Evolutionary conservation across 768 basidiomycete genomes (phyloP), one percentile per base, ranked within the genome.

Genomic region (Chlorophyllum brunneum): DNA sequence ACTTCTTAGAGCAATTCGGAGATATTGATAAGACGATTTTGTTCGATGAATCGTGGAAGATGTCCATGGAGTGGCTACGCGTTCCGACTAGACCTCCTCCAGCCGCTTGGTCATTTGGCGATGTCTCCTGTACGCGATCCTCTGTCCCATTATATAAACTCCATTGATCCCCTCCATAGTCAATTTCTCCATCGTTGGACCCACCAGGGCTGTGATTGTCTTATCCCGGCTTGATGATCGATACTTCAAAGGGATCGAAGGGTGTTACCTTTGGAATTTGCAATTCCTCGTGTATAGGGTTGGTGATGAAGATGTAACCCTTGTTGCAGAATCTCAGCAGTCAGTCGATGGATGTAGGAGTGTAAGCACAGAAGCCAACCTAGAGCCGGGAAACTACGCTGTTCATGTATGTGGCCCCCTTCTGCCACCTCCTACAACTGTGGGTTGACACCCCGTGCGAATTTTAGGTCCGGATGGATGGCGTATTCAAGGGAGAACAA

Each of bases 31-130:
- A 73, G 23, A 76, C 73, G 2, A 65, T 72, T 24, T 58, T 80
- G 16, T 78, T 80, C 52, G 75, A 79, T 54, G 63, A 67, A 5
- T 64, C 65, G 10, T 80, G 78, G 79, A 63, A 67, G 23, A 70
- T 76, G 70, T 69, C 72, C 5, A 73, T 72, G 11, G 73, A 76
- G 39, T 79, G 78, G 79, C 65, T 79, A 4, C 67, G 73, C 31
- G 74, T 77, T n/a, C 67, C 64, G 4, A 58, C 62, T 6, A 67
- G 70, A 16, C 68, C 74, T 6, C 65, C 75, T 23, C 70, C 74
- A 9, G 66, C 73, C 30, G 77, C 78, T 0, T 81, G 78, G 78
- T 70, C 71, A 2, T 78, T 70, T 45, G 80, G 79, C 15, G 80
- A 83, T 54, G 69, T 82, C 7, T 74, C 77, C 6, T 82, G 79